Conservation (phyloP, 306 rosid species). For the Parietaria judaica region DNA sequence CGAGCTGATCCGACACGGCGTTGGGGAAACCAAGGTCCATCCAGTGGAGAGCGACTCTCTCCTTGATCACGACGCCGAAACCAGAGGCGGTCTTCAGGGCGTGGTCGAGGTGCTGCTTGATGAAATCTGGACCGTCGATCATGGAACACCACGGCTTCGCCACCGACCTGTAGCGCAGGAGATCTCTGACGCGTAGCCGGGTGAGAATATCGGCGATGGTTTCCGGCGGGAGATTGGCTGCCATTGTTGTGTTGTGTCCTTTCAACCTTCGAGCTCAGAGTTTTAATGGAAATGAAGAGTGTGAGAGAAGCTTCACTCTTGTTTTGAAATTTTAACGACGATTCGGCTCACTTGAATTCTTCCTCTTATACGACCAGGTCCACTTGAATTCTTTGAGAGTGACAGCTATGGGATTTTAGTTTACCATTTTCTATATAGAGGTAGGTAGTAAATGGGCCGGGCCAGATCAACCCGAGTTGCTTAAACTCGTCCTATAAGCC, state of each 20-base stretch:
- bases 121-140: conserved; percentile 4
- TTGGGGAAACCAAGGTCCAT: background rate
- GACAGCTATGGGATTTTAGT: no score
- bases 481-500: no score
- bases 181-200: background rate
- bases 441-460: no score
- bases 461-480: no score
- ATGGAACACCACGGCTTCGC: conserved; percentile 1
- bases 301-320: no score
- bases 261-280: no score
- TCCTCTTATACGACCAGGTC: no score
- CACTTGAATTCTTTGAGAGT: no score
- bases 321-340: no score
- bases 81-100: background rate
- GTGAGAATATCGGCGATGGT: background rate
- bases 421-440: no score
- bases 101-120: background rate
- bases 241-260: background rate
- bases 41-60: background rate
- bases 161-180: background rate
- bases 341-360: no score
- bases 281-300: no score
- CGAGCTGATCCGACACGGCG: background rate
- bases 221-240: background rate
- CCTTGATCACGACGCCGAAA: background rate